phyloP scores from a whole-genome alignment of 768 basidiomycete species.

The Serpula lacrymans region DNA sequence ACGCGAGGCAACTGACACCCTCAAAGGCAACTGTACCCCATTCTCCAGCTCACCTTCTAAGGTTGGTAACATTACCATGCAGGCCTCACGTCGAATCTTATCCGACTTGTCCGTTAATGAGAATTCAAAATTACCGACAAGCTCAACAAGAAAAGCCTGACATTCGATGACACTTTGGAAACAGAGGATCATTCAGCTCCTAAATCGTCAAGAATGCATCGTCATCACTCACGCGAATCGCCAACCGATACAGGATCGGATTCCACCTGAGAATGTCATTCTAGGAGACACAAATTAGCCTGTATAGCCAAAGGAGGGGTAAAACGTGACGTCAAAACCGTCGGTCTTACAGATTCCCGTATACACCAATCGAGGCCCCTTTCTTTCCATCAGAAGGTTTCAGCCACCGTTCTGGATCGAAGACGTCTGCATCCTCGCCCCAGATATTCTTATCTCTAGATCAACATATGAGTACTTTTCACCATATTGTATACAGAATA shows the following conservation, averaged over 20 bases:
- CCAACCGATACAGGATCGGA: constrained; percentile 26
- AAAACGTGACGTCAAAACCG: neutral
- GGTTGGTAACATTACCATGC: constrained; percentile 31
- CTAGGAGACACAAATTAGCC: constrained; percentile 7
- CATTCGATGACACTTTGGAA: constrained; percentile 41
- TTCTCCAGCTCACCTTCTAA: constrained; percentile 28
- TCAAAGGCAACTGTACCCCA: constrained; percentile 31
- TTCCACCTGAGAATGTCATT: constrained; percentile 27
- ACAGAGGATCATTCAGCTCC: neutral
- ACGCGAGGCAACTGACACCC: constrained; percentile 15
- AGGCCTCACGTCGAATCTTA: constrained; percentile 25
- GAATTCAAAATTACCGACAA: constrained; percentile 53
- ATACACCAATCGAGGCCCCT: constrained; percentile 20
- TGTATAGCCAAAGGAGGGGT: neutral
- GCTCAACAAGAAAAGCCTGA: constrained; percentile 57
- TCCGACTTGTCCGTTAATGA: constrained; percentile 24
- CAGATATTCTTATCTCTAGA: constrained; percentile 24
- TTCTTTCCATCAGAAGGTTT: constrained; percentile 11
- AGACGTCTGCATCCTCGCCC: constrained; percentile 28
- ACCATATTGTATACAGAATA: neutral
- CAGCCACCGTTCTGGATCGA: constrained; percentile 29
- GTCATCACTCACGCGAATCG: constrained; percentile 27
- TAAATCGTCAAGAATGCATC: neutral
- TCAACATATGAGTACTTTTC: neutral
- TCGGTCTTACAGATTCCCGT: constrained; percentile 28